A percentile compares a stretch with the other conserved stretches of the same genome.
Conservation (phyloP, 23 red algal genomes). For the Chondrus crispus region DNA sequence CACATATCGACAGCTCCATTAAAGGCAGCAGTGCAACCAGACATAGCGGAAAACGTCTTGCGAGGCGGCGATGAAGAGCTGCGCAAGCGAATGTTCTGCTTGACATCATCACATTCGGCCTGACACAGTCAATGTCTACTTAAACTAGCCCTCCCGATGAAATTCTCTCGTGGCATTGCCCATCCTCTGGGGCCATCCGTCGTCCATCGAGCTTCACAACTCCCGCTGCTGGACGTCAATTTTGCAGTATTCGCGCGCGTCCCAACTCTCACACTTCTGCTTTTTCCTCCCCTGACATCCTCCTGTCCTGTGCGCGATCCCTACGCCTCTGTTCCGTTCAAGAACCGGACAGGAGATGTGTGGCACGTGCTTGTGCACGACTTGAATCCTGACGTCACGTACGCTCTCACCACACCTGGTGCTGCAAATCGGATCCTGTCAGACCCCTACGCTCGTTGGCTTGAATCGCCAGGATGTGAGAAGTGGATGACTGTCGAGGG, state of each 20-base stretch:
- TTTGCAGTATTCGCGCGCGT: constrained; percentile 26
- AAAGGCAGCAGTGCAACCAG: too few species aligned
- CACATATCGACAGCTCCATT: too few species aligned
- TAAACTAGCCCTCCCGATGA: too few species aligned
- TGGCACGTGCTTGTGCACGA: constrained; percentile 7
- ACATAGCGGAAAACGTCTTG: too few species aligned
- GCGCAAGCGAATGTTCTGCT: too few species aligned
- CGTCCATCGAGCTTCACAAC: background rate
- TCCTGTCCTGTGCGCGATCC: background rate
- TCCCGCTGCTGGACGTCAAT: constrained; percentile 7
- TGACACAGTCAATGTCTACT: too few species aligned
- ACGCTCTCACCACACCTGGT: background rate
- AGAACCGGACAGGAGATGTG: constrained; percentile 18
- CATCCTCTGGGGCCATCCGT: constrained; percentile 37
- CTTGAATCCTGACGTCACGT: background rate
- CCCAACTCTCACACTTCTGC: background rate
- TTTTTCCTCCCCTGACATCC: constrained; percentile 20
- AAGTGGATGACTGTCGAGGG: constrained; percentile 50
- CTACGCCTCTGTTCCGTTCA: constrained; percentile 2
- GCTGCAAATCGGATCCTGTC: background rate
- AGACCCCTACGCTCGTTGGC: constrained; percentile 38
- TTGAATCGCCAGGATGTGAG: constrained; percentile 21
- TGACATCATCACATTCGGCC: too few species aligned
- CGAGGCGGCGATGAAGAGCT: too few species aligned
- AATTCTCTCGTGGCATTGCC: too few species aligned